Evolutionary conservation across 2,329 filamentous ascomycete genomes (phyloP).

Genomic region (Onygenales sp.): DNA sequence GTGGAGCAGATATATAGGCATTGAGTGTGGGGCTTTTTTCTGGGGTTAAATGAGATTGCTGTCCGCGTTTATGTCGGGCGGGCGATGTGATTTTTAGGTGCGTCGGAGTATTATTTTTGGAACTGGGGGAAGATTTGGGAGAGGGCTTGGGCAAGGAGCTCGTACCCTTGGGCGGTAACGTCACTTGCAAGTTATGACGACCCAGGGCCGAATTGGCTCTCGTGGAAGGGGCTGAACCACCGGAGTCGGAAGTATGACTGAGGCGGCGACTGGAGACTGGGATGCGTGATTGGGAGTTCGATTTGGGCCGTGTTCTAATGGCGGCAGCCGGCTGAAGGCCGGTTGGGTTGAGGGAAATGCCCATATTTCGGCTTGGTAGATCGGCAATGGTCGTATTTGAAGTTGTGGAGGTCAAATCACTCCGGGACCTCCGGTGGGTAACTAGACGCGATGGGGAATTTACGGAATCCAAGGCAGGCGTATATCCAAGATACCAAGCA

Average conservation of each 20-base stretch:
- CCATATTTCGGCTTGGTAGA: slow-evolving; percentile 25
- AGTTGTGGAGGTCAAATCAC: slow-evolving; percentile 44
- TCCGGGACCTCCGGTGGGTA: slow-evolving; percentile 36
- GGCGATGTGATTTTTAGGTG: slow-evolving; percentile 21
- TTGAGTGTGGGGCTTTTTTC: slow-evolving; percentile 54
- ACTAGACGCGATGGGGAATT: slow-evolving; percentile 14
- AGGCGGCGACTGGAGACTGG: slow-evolving; percentile 33
- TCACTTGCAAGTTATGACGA: slow-evolving; percentile 20
- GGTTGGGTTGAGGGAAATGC: slow-evolving; percentile 21
- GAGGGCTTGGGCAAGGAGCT: slow-evolving; percentile 34
- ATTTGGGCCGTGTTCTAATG: slow-evolving; percentile 1
- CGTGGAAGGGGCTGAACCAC: slow-evolving; percentile 26
- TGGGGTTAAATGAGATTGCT: slow-evolving; percentile 24
- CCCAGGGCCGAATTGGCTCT: slow-evolving; percentile 24
- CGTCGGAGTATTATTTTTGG: slow-evolving; percentile 15
- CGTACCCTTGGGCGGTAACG: slow-evolving; percentile 29
- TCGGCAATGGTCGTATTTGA: slow-evolving; percentile 17
- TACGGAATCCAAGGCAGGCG: slow-evolving; percentile 34
- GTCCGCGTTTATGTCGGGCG: slow-evolving; percentile 24
- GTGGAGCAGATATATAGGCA: slow-evolving; percentile 62
- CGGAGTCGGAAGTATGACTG: slow-evolving; percentile 32
- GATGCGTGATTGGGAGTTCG: slow-evolving; percentile 32
- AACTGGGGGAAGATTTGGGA: slow-evolving; percentile 17
- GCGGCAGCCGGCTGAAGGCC: slow-evolving; percentile 13
- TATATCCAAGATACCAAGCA: slow-evolving; percentile 51